A percentile compares a stretch with the other conserved stretches of the same genome.
phyloP scores from a whole-genome alignment of 148 eudicot genomes.

The Suaeda aralocaspica region DNA sequence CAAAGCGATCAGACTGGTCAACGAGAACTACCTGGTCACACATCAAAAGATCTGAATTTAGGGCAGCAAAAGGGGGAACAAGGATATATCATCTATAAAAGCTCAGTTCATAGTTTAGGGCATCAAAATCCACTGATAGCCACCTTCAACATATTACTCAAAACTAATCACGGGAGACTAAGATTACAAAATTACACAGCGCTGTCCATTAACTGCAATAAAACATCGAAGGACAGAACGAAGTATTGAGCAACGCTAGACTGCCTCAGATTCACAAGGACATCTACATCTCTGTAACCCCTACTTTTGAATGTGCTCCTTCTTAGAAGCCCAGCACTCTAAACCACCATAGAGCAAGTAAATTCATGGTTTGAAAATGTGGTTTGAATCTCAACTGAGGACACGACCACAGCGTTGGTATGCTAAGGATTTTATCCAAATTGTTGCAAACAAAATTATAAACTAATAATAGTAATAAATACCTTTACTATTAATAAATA shows the following conservation, averaged over 20 bases:
- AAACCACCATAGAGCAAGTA: too few species aligned
- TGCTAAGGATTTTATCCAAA: too few species aligned
- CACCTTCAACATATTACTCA: not conserved
- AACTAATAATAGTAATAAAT: too few species aligned
- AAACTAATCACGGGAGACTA: not conserved
- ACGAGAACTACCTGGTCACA: constrained; percentile 77
- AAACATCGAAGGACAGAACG: not conserved
- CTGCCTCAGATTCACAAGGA: too few species aligned
- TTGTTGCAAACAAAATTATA: too few species aligned
- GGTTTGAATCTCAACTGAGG: too few species aligned
- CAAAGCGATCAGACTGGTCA: constrained; percentile 91
- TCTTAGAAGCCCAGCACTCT: too few species aligned
- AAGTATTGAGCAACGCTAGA: not conserved
- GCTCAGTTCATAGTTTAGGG: not conserved
- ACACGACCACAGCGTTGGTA: too few species aligned
- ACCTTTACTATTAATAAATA: too few species aligned
- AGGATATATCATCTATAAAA: not conserved
- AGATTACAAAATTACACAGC: not conserved
- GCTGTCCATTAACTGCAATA: not conserved
- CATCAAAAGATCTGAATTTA: constrained; percentile 23
- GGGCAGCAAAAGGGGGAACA: not conserved
- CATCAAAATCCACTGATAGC: not conserved
- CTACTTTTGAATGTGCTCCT: too few species aligned
- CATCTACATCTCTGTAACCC: too few species aligned
- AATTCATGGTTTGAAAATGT: too few species aligned